Evolutionary conservation across 2,329 filamentous ascomycete species (phyloP).

Genomic region (Penicillium rolfsii): DNA sequence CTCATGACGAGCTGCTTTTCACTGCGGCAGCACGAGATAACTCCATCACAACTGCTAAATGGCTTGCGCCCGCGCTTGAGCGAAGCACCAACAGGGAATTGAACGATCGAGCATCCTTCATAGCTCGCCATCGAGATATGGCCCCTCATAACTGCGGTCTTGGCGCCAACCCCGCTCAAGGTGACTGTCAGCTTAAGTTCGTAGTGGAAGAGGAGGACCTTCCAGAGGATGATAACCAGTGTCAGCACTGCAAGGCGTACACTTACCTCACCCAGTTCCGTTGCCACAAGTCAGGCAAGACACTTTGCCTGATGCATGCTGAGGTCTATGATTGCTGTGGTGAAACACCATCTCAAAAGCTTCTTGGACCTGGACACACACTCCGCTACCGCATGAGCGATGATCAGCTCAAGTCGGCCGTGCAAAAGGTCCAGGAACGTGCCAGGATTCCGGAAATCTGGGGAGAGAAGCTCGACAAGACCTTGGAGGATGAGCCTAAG

Average conservation of each 20-base stretch:
- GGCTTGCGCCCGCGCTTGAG: conserved; percentile 85
- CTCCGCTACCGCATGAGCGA: conserved; percentile 78
- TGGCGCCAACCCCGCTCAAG: conserved; percentile 48
- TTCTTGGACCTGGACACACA: conserved; percentile 69
- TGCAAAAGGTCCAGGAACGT: conserved; percentile 81
- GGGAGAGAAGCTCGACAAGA: conserved; percentile 85
- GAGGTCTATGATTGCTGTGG: conserved; percentile 82
- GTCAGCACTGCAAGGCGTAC: conserved; percentile 88
- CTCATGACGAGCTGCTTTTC: conserved; percentile 90
- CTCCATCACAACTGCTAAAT: conserved; percentile 89
- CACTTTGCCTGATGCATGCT: conserved; percentile 80
- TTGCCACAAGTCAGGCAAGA: conserved; percentile 78
- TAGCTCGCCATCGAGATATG: conserved; percentile 64
- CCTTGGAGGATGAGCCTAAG: conserved; percentile 79
- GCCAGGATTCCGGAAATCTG: conserved; percentile 82
- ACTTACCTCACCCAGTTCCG: conserved; percentile 88
- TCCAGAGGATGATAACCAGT: conserved; percentile 90
- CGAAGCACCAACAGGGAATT: conserved; percentile 76
- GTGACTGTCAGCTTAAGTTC: conserved; percentile 63
- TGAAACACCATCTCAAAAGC: conserved; percentile 66
- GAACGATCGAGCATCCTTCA: conserved; percentile 68
- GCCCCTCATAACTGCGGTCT: conserved; percentile 60
- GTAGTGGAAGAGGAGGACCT: conserved; percentile 73
- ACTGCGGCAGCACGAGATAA: conserved; percentile 82
- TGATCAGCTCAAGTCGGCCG: conserved; percentile 66